Evolutionary conservation across 2,329 filamentous ascomycete species (phyloP), one percentile per base, ranked within the genome.

Genomic region (Aureobasidium lini): DNA sequence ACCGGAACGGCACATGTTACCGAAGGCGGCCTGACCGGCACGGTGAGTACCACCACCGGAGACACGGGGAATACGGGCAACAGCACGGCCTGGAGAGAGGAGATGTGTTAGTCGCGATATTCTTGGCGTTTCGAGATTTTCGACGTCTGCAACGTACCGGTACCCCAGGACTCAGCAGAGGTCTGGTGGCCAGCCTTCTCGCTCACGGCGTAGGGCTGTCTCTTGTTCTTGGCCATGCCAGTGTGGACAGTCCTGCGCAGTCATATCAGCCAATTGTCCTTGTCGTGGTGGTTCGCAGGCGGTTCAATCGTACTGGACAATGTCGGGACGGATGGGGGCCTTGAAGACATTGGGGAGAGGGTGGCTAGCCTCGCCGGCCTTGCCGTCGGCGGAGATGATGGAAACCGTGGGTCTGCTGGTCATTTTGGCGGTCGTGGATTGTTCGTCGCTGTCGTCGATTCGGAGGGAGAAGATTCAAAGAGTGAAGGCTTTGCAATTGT

Each of bases 101-200:
- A 37, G 16, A 18, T 16, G 15, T 59, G 46, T 59, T 40, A 57
- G 54, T n/a, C 16, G 34, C 50, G 50, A 31, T 64, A 48, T 64
- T 63, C 59, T 59, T 36, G 57, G 59, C 59, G 50, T 59, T 60
- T 59, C 23, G 54, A 57, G 31, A 50, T 52, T 53, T 34, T 52
- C 15, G 11, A 57, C 57, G 59, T 16, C 50, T 54, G 64, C 63
- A 60, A 73, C 66, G 62, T 69, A 95, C 90, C 93, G 83, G 93
- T 97, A 87, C 93, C 93, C 94, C 94, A 99, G 70, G 95, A 99
- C 86, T 99, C 94, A 77, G 94, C 94, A 81, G 90, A 96, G 77
- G 94, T 99, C 84, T 99, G 94, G 84, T 99, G 94, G 84, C 94
- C 94, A 76, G 94, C 94, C 89, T 99, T 99, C 89, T 97, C 93